These are phyloP conservation scores for Sutorius eximius DNA, from an alignment of 1,284 basidiomycete species.

Conservation along the genomic window DNA sequence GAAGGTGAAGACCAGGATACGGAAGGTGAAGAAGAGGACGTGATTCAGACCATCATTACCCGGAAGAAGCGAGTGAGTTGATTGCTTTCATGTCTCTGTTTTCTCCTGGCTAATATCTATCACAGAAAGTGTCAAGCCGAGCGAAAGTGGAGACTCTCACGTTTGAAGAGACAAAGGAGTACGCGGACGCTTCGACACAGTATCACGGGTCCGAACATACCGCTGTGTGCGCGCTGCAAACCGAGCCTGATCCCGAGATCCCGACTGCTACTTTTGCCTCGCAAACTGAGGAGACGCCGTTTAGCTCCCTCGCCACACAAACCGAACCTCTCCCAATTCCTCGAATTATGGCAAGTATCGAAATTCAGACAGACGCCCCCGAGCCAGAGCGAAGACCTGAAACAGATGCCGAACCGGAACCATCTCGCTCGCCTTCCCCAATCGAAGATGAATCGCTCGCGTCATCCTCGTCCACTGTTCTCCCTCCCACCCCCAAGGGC, in stretches of 20 bases:
- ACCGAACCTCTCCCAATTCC: slow-evolving; percentile 36
- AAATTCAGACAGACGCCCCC: slow-evolving; percentile 61
- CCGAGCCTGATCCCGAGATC: slow-evolving; percentile 35
- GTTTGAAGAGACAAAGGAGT: slow-evolving; percentile 70
- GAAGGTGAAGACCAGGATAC: slow-evolving; percentile 53
- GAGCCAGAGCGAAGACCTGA: slow-evolving; percentile 38
- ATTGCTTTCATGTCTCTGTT: slow-evolving; percentile 2
- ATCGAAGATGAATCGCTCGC: slow-evolving; percentile 54
- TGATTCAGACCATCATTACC: slow-evolving; percentile 80
- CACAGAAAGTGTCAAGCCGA: slow-evolving; percentile 66
- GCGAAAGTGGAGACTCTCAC: slow-evolving; percentile 50
- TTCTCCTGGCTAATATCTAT: slow-evolving; percentile 11
- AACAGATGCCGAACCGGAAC: slow-evolving; percentile 25
- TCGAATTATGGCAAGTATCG: slow-evolving; percentile 42
- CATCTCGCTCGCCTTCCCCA: slow-evolving; percentile 43
- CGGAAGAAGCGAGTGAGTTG: slow-evolving; percentile 66
- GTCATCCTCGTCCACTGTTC: slow-evolving; percentile 68
- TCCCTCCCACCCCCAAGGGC: slow-evolving; percentile 64
- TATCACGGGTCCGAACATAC: slow-evolving; percentile 56
- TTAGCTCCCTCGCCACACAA: slow-evolving; percentile 27
- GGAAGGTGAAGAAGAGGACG: slow-evolving; percentile 69
- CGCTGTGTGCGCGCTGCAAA: slow-evolving; percentile 38
- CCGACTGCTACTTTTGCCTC: slow-evolving; percentile 22
- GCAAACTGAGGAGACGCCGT: slow-evolving; percentile 32
- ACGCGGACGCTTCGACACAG: slow-evolving; percentile 67